Percentiles rank a stretch among this genome's conserved stretches.
Evolutionary conservation across 345 rosid species (phyloP).

Genomic region (Eucalyptus caleyi): DNA sequence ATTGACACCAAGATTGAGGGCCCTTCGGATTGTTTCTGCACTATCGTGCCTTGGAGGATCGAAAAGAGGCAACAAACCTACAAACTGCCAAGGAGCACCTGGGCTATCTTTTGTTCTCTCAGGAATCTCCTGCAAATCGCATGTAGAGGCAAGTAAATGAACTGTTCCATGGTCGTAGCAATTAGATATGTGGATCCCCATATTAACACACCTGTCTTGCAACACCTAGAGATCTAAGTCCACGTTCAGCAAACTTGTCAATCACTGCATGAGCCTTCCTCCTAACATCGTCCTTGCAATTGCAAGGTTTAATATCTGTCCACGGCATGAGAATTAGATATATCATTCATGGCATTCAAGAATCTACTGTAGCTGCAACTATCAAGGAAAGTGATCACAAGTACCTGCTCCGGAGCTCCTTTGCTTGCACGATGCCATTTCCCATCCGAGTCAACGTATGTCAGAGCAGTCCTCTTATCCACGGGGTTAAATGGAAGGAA

Average conservation of each 20-base stretch:
- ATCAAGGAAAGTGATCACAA: neutral
- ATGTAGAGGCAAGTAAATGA: neutral
- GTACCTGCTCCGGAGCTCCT: constrained; percentile 94
- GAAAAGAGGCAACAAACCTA: constrained; percentile 78
- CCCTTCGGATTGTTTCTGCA: constrained; percentile 91
- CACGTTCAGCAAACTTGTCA: constrained; percentile 90
- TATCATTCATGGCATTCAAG: neutral
- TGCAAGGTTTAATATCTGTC: constrained; percentile 66
- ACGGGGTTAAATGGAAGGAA: constrained; percentile 89
- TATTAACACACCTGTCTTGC: constrained; percentile 60
- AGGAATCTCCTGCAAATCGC: constrained; percentile 55
- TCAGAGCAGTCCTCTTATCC: constrained; percentile 87
- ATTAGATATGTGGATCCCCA: neutral
- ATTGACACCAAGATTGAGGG: constrained; percentile 82
- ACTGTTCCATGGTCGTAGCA: neutral
- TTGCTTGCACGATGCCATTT: constrained; percentile 83
- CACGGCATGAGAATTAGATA: neutral
- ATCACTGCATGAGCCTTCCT: constrained; percentile 64
- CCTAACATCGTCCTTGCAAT: constrained; percentile 60
- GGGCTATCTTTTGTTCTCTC: constrained; percentile 62
- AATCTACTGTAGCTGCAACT: neutral
- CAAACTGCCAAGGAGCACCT: constrained; percentile 83
- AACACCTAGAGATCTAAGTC: constrained; percentile 81
- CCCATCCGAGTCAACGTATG: constrained; percentile 65
- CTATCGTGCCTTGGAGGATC: constrained; percentile 99